phyloP scores from a whole-genome alignment of 768 basidiomycete genomes.

The Mycena belliarum region DNA sequence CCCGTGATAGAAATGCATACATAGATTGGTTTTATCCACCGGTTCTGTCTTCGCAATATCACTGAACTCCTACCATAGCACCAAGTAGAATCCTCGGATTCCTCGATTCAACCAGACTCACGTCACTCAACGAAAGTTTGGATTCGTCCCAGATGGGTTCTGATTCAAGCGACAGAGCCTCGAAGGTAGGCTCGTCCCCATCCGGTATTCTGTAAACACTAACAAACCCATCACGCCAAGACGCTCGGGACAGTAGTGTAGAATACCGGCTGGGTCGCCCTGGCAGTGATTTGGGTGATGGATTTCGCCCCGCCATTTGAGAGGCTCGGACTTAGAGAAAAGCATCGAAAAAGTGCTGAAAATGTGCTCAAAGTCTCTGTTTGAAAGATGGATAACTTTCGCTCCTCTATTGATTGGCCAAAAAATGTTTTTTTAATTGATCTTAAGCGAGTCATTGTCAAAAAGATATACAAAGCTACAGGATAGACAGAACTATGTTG shows the following conservation, averaged over 20 bases:
- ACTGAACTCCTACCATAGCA: too few relatives aligned
- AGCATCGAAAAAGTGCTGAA: background rate
- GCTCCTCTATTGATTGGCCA: background rate
- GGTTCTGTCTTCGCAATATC: too few relatives aligned
- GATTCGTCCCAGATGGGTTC: too few relatives aligned
- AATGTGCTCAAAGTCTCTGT: background rate
- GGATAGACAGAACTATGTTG: background rate
- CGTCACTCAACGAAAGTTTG: too few relatives aligned
- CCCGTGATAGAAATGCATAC: too few relatives aligned
- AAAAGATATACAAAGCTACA: too few relatives aligned
- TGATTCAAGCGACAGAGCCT: too few relatives aligned
- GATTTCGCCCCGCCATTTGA: background rate
- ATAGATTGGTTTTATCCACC: too few relatives aligned
- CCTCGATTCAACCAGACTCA: too few relatives aligned
- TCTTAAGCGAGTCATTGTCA: too few relatives aligned
- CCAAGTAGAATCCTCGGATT: too few relatives aligned
- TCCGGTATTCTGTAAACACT: background rate
- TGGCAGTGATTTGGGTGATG: background rate
- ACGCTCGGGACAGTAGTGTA: background rate
- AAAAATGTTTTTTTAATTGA: background rate
- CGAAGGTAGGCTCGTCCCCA: background rate
- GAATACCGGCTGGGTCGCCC: background rate
- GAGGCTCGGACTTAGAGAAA: background rate
- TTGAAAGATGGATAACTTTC: background rate
- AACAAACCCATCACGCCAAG: background rate